These are phyloP conservation scores for Taphrina betulina DNA, from an alignment of 1,139 yeast species.

Conservation along the genomic window DNA sequence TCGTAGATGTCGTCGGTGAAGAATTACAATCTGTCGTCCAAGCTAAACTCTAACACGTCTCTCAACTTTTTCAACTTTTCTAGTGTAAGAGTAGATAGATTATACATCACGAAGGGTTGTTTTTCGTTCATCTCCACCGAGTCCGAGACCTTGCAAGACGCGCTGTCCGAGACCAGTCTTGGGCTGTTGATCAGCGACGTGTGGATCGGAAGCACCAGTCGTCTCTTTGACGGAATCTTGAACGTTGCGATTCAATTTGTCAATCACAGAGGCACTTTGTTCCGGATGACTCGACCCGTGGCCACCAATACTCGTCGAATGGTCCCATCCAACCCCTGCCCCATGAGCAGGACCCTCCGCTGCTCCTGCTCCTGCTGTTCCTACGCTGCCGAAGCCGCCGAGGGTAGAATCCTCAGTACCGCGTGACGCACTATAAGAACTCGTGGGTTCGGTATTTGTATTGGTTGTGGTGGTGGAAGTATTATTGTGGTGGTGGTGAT, in stretches of 20 bases:
- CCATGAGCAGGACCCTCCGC: too few species aligned
- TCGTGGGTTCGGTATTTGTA: too few species aligned
- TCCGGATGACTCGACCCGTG: neutral
- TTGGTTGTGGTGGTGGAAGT: too few species aligned
- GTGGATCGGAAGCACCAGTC: slow-evolving; percentile 2
- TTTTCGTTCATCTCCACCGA: slow-evolving; percentile 13
- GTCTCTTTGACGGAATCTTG: slow-evolving; percentile 6
- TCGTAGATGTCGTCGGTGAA: slow-evolving; percentile 20
- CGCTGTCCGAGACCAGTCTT: neutral
- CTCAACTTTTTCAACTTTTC: too few species aligned
- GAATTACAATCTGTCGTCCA: neutral
- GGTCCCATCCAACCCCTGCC: too few species aligned
- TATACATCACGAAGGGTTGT: neutral
- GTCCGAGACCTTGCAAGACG: slow-evolving; percentile 6
- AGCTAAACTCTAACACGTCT: too few species aligned
- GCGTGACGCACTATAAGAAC: too few species aligned
- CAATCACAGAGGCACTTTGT: slow-evolving; percentile 5
- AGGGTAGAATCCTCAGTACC: too few species aligned
- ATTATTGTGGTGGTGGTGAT: too few species aligned
- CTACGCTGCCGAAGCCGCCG: too few species aligned
- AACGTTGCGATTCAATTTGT: slow-evolving; percentile 2
- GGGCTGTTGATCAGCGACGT: slow-evolving; percentile 6
- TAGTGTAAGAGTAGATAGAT: too few species aligned
- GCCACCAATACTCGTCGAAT: neutral
- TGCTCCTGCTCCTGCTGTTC: too few species aligned